Evolutionary conservation across 371 early-diverging fungal genomes (phyloP), one percentile per base, ranked within the genome.

Genomic region (Syncephalastrum racemosum): DNA sequence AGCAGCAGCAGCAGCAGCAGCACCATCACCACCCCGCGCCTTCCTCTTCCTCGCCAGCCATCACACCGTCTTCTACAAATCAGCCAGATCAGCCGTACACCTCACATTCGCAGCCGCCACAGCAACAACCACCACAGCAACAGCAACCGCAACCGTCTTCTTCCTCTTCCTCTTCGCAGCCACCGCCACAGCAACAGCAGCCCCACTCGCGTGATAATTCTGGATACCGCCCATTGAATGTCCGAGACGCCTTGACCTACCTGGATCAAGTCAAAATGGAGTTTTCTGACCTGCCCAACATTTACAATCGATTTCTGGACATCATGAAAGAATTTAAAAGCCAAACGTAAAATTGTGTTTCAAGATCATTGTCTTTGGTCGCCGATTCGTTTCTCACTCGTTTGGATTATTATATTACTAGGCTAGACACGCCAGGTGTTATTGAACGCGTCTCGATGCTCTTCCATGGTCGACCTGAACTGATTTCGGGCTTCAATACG

Each of bases 241-340:
- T 86, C 20, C 73, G 80, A 54, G 99, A 99, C 70, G 99, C 99
- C 1, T 78, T 99, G 47, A 81, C 90, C 16, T 99, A 99, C 70
- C 80, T 99, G 56, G 99, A 99, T 62, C 84, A 90, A 68, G 99
- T 99, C 19, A 97, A 96, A 71, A 82, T 85, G 31, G 93, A 94
- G 64, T 99, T 98, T 71, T 70, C 82, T 27, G 86, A 94, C 59
- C 85, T 92, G 42, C 92, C 96, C 6, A 93, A 92, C 54, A 92
- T 97, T 3, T 99, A 99, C 76, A 96, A 94, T 62, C 85, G 87
- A 50, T 99, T 99, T 72, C 64, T 99, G 66, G 98, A 98, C 64
- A 96, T 98, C 31, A 99, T 99, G 99, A 97, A 96, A 78, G 99
- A 99, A 63, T 99, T 98, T 70, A 99, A 99, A 74, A 89, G 93